These are phyloP conservation scores for Cladosporium phlei DNA, from an alignment of 2,329 filamentous ascomycete species.

Conservation along the genomic window DNA sequence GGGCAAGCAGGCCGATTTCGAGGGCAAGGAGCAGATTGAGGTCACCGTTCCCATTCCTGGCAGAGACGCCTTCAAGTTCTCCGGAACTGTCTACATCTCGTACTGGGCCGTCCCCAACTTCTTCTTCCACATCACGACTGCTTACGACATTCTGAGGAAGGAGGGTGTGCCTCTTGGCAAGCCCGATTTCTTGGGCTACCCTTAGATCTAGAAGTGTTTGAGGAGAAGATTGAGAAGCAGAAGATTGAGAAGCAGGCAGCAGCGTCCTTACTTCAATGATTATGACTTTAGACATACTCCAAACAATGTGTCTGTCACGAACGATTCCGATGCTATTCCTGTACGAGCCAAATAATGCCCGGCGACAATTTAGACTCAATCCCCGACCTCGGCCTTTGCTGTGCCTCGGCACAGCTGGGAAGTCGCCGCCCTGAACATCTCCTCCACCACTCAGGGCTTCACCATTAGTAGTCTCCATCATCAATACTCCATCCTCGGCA, in stretches of 20 bases:
- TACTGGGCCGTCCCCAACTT: conserved; percentile 55
- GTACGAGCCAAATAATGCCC: too few species aligned
- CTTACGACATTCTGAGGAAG: conserved; percentile 58
- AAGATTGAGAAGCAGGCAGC: too few species aligned
- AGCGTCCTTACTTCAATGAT: too few species aligned
- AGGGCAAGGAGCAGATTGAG: conserved; percentile 40
- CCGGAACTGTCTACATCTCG: conserved; percentile 44
- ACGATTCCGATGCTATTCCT: too few species aligned
- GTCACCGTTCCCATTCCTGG: conserved; percentile 34
- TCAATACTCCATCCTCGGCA: neutral
- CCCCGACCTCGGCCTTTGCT: conserved; percentile 3
- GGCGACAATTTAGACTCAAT: neutral
- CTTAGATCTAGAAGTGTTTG: too few species aligned
- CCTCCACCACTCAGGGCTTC: conserved; percentile 7
- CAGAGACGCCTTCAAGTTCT: conserved; percentile 37
- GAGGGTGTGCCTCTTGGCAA: conserved; percentile 61
- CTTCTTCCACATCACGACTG: conserved; percentile 58
- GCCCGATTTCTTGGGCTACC: conserved; percentile 45
- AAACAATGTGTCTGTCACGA: too few species aligned
- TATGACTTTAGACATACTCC: too few species aligned
- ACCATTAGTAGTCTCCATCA: conserved; percentile 3
- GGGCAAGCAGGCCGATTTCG: conserved; percentile 37
- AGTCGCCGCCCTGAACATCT: conserved; percentile 1
- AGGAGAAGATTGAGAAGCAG: too few species aligned
- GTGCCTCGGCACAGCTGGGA: conserved; percentile 2